phyloP scores from a whole-genome alignment of 805 yeast genomes.

The Yarrowia sp. region DNA sequence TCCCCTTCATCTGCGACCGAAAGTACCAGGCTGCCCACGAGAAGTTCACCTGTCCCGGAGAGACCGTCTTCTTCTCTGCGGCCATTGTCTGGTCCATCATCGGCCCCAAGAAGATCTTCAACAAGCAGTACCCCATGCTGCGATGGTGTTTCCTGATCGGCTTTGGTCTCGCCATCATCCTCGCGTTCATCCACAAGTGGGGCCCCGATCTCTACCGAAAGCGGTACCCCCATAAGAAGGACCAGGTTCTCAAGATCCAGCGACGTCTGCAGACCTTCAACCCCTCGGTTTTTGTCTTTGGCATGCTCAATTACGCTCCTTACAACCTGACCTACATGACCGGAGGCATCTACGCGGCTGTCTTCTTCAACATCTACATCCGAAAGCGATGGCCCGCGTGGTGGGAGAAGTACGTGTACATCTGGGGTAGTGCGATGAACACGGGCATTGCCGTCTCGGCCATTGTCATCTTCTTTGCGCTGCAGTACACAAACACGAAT shows the following conservation, averaged over 20 bases:
- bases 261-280: background rate
- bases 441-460: conserved; percentile 53
- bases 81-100: conserved; percentile 47
- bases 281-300: background rate
- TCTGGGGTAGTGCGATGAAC: conserved; percentile 48
- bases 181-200: background rate
- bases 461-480: conserved; percentile 46
- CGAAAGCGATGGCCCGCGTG: conserved; percentile 45
- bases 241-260: background rate
- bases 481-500: conserved; percentile 39
- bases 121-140: conserved; percentile 32
- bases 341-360: conserved; percentile 45
- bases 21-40: background rate
- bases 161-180: conserved; percentile 32
- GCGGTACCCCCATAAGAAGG: background rate
- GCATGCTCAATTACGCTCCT: background rate
- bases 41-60: conserved; percentile 40
- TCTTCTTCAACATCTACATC: conserved; percentile 47
- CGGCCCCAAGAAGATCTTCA: conserved; percentile 49
- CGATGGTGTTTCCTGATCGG: conserved; percentile 34
- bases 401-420: conserved; percentile 56
- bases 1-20: conserved; percentile 34
- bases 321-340: conserved; percentile 43
- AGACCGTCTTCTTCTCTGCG: conserved; percentile 50
- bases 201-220: conserved; percentile 30